Evolutionary conservation across 169 alveolate species (phyloP), one percentile per base, ranked within the genome.

Genomic region (Miamiensis avidus): DNA sequence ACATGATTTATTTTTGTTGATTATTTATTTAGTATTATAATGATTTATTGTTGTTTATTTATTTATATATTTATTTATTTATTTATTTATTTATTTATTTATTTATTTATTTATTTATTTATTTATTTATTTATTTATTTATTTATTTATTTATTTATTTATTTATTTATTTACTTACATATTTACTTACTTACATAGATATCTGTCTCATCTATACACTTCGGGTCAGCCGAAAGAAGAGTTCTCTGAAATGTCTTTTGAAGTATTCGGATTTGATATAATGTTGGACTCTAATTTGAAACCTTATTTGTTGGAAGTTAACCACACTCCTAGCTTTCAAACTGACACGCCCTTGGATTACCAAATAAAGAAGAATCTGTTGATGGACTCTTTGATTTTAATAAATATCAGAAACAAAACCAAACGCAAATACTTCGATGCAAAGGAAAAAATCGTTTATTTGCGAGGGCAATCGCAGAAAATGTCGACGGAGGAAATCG

Each of bases 221-320:
- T n/a, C 32, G 6, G 6, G 30, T 73, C 26, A 73, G 26, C 28
- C 76, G 6, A 29, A 73, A n/a, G 31, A 73, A n/a, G 28, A 73
- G 28, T 26, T 4, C 32, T n/a, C 28, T 73, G 31, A 73, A 6
- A 73, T 73, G 76, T 15, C 30, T 29, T 73, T 73, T 73, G 76
- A 73, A 73, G 20, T 73, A 15, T 29, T 73, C 26, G 76, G 95
- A 64, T 92, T 92, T 79, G 96, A 92, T 83, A 85, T 92, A 20
- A 75, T 92, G 29, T 34, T 92, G 0, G 94, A 92, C 84, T 29
- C 78, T 0, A 85, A 89, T 4, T 78, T 89, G 1, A 87, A 89
- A 74, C 96, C 96, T 6, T 92, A 84, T 77, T 74, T 92, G 16
- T 76, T 92, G 0, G 94, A 92, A 88, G 95, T 92, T 0, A 92